Evolutionary conservation across 257 asterid genomes (phyloP), one percentile per base, ranked within the genome.

Genomic region (Petunia axillaris): DNA sequence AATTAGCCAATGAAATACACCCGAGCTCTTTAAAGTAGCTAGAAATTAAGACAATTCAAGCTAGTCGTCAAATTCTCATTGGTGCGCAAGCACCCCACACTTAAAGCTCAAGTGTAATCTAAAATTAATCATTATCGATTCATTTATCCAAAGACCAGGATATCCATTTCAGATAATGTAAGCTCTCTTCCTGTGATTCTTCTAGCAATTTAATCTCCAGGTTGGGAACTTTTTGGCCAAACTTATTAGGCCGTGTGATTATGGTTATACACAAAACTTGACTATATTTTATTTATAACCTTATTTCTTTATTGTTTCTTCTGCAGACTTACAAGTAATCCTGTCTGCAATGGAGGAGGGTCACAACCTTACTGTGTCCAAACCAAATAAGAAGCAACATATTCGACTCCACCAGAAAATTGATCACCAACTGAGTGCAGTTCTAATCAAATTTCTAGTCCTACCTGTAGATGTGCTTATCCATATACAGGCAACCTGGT

Each of bases 401-500:
- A 92, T 85, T 73, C 91, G 38, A 92, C 94, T n/a, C 87, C 93
- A 41, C 62, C 70, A 41, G 76, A 85, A 60, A 90, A 90, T 75
- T 93, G 99, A 88, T 57, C 38, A 41, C 83, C 84, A 4, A 4
- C 55, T 58, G 65, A 76, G 36, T 96, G 99, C 83, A 75, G 48
- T 11, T 81, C 87, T 3, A 84, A 80, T 41, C 87, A 81, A 84
- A 40, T 85, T 63, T 75, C 88, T 0, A 96, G 97, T 79, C 97
- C 98, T 58, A 88, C 86, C 10, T 94, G 99, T 88, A 66, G 81
- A 63, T 96, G 99, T 82, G 87, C 90, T 65, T 85, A 86, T 85
- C 97, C 99, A 53, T 96, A 92, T 79, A 66, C 89, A 3, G 99
- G 99, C 52, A 85, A 16, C 75, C 84, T 96, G 5, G 8, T 52